A percentile compares a stretch with the other conserved stretches of the same genome.
These are phyloP conservation scores for Malassezia pachydermatis DNA, from an alignment of 1,284 basidiomycete species.

Conservation along the genomic window DNA sequence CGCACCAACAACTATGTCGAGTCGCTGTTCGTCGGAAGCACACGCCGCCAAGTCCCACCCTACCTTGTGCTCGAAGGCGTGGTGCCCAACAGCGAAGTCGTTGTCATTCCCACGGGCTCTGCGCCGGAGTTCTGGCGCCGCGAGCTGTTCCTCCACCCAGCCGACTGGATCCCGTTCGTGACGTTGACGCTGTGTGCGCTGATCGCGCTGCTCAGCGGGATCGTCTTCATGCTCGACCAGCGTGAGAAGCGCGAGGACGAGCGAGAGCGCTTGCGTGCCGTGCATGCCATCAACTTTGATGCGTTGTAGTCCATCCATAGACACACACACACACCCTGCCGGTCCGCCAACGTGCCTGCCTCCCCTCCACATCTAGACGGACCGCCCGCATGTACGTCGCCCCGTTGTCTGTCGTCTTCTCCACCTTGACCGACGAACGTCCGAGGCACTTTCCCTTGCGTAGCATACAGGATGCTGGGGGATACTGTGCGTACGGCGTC, in stretches of 20 bases:
- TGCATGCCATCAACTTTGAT: constrained; percentile 94
- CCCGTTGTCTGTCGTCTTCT: not conserved
- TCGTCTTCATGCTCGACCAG: constrained; percentile 77
- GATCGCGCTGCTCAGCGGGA: constrained; percentile 63
- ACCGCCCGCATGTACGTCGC: not conserved
- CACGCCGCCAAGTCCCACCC: constrained; percentile 57
- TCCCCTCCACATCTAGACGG: not conserved
- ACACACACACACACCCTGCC: not conserved
- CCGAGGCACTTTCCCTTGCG: too few species aligned
- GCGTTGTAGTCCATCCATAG: constrained; percentile 59
- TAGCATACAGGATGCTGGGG: too few species aligned
- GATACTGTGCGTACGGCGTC: too few species aligned
- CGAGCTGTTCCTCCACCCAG: constrained; percentile 82
- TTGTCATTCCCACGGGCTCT: constrained; percentile 64
- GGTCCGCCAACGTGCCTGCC: not conserved
- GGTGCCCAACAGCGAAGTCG: constrained; percentile 90
- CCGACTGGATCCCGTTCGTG: constrained; percentile 96
- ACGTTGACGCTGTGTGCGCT: constrained; percentile 70
- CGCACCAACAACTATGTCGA: constrained; percentile 99
- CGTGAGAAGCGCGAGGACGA: constrained; percentile 90
- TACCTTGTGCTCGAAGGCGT: constrained; percentile 87
- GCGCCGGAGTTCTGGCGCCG: constrained; percentile 62
- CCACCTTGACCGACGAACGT: too few species aligned
- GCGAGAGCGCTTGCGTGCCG: constrained; percentile 68
- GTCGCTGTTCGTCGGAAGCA: constrained; percentile 46